A percentile compares a stretch with the other conserved stretches of the same genome.
Conservation (phyloP, 129 eudicot species). For the Lactuca saligna region DNA sequence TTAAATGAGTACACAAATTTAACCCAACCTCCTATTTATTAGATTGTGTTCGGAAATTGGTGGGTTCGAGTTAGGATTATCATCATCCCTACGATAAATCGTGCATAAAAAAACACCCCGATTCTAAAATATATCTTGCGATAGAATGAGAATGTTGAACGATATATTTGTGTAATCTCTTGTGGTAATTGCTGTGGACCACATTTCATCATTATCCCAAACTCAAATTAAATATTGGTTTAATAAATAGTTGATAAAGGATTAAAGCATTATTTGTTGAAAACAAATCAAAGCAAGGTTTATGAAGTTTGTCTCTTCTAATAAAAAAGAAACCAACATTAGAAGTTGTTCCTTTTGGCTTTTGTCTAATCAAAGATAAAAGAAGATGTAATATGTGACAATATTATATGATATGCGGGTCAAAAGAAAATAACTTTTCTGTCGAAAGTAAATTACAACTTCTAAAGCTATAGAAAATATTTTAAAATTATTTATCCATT, state of each 20-base stretch:
- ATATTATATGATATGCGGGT: slow-evolving; percentile 27
- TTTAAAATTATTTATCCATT: not conserved
- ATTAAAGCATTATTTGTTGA: slow-evolving; percentile 19
- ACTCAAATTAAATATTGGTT: not conserved
- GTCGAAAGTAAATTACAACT: slow-evolving; percentile 28
- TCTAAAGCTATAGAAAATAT: not conserved
- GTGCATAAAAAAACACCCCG: not conserved
- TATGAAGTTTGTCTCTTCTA: slow-evolving; percentile 29
- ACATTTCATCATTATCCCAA: not conserved
- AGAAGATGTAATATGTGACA: slow-evolving; percentile 21
- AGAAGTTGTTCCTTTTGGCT: slow-evolving; percentile 32
- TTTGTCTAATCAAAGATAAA: slow-evolving; percentile 32
- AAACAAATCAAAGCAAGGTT: not conserved
- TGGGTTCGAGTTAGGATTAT: not conserved
- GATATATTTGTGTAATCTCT: not conserved
- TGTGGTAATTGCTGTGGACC: not conserved
- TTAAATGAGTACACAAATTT: too few species aligned
- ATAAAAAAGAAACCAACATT: slow-evolving; percentile 27
- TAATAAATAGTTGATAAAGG: not conserved
- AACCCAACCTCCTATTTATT: too few species aligned
- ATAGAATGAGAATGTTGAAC: not conserved
- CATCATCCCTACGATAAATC: too few species aligned
- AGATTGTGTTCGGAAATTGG: not conserved
- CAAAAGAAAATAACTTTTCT: slow-evolving; percentile 31
- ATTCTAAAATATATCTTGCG: not conserved